These are phyloP conservation scores for Globisporangium canariense DNA, from an alignment of 352 stramenopile species.

Conservation along the genomic window DNA sequence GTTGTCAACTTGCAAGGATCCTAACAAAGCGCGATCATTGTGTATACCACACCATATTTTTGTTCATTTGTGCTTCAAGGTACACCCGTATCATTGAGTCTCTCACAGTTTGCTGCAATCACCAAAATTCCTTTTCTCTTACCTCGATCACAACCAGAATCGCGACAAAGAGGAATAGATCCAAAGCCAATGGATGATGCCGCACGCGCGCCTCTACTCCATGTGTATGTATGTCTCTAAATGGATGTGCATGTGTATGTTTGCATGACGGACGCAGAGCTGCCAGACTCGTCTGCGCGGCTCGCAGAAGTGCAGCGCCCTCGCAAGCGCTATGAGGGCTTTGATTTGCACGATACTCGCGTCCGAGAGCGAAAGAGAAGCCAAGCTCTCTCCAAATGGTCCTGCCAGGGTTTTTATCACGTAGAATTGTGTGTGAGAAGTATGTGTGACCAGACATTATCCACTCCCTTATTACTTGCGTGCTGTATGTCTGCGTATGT, in stretches of 20 bases:
- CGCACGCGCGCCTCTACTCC: neutral
- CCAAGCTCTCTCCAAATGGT: constrained; percentile 29
- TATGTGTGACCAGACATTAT: constrained; percentile 79
- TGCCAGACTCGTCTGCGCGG: constrained; percentile 4
- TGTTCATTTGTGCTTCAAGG: no score
- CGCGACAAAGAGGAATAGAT: neutral
- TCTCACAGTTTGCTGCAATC: neutral
- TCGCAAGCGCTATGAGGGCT: constrained; percentile 6
- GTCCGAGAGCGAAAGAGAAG: constrained; percentile 46
- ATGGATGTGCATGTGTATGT: neutral
- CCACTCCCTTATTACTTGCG: neutral
- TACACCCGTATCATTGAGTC: neutral
- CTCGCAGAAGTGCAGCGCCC: constrained; percentile 35
- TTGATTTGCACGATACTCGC: constrained; percentile 60
- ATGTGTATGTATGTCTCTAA: neutral
- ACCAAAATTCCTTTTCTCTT: neutral
- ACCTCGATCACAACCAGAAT: neutral
- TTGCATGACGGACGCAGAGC: constrained; percentile 9
- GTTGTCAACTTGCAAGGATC: neutral
- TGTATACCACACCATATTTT: neutral
- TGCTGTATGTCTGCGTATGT: neutral
- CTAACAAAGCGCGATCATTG: neutral
- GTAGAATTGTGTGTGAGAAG: constrained; percentile 86
- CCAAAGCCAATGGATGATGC: neutral
- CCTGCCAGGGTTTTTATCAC: constrained; percentile 88